phyloP scores from a whole-genome alignment of 2,329 filamentous ascomycete genomes.

The Trichothecium sympodiale region DNA sequence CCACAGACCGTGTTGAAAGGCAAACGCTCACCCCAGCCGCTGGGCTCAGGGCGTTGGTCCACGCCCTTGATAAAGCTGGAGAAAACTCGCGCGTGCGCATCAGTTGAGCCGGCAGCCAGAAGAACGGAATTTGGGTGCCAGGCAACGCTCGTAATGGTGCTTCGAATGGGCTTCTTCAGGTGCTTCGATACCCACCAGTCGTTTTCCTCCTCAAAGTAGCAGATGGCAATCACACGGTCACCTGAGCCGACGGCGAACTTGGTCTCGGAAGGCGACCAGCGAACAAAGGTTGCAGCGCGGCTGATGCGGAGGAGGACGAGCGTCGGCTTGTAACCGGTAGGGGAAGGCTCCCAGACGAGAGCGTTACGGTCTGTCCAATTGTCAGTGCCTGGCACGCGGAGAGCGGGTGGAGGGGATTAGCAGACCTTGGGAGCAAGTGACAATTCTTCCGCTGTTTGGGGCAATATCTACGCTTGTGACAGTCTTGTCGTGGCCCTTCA shows the following conservation, averaged over 20 bases:
- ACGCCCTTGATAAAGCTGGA: slow-evolving; percentile 94
- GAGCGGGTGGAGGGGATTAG: slow-evolving; percentile 2
- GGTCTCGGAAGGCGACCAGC: slow-evolving; percentile 92
- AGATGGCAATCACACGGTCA: slow-evolving; percentile 88
- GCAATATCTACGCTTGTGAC: slow-evolving; percentile 96
- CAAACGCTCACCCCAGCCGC: slow-evolving; percentile 86
- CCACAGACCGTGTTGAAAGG: slow-evolving; percentile 98
- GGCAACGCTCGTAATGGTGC: slow-evolving; percentile 85
- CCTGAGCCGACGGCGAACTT: slow-evolving; percentile 98
- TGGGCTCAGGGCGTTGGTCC: slow-evolving; percentile 74
- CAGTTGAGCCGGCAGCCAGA: slow-evolving; percentile 88
- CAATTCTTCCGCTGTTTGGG: slow-evolving; percentile 79
- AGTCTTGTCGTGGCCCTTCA: slow-evolving; percentile 94
- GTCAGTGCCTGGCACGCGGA: neutral
- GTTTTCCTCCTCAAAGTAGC: slow-evolving; percentile 98
- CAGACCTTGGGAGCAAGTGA: slow-evolving; percentile 90
- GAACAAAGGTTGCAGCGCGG: slow-evolving; percentile 88
- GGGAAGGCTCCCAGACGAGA: slow-evolving; percentile 94
- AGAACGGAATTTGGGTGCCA: slow-evolving; percentile 99
- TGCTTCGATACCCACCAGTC: slow-evolving; percentile 99
- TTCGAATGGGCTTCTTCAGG: slow-evolving; percentile 96
- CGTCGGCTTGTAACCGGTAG: slow-evolving; percentile 88
- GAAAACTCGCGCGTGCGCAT: slow-evolving; percentile 90
- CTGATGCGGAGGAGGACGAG: slow-evolving; percentile 95
- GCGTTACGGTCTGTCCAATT: slow-evolving; percentile 72